A percentile compares a stretch with the other conserved stretches of the same genome.
These are phyloP conservation scores for Ceriops zippeliana DNA, from an alignment of 345 rosid species.

Conservation along the genomic window DNA sequence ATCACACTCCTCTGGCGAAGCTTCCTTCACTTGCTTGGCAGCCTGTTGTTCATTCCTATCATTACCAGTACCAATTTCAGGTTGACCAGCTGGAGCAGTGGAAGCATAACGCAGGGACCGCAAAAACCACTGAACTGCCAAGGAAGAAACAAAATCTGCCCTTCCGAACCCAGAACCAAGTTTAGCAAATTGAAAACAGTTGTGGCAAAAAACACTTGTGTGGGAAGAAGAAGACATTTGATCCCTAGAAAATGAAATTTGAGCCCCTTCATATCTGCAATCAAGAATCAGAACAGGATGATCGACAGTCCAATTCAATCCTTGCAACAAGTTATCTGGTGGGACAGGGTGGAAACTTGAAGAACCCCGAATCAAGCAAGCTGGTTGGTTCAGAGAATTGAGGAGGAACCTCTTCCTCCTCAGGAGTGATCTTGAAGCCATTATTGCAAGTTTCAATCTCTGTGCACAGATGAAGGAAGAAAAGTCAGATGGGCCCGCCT, in stretches of 20 bases:
- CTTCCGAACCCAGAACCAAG: slow-evolving; percentile 38
- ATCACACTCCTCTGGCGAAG: slow-evolving; percentile 95
- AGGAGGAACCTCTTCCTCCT: slow-evolving; percentile 45
- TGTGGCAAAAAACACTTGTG: slow-evolving; percentile 19
- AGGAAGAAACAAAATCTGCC: slow-evolving; percentile 31
- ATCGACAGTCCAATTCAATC: slow-evolving; percentile 20
- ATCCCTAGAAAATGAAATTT: slow-evolving; percentile 29
- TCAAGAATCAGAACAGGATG: slow-evolving; percentile 21
- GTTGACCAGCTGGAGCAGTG: slow-evolving; percentile 57
- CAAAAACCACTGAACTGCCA: slow-evolving; percentile 35
- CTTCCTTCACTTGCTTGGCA: slow-evolving; percentile 63
- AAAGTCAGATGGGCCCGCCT: slow-evolving; percentile 24
- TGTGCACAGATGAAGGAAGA: not conserved
- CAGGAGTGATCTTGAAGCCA: slow-evolving; percentile 71
- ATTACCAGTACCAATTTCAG: slow-evolving; percentile 29
- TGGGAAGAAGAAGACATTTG: slow-evolving; percentile 9
- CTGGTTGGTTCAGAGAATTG: slow-evolving; percentile 31
- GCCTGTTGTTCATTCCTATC: slow-evolving; percentile 42
- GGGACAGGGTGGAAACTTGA: slow-evolving; percentile 36
- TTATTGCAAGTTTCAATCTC: slow-evolving; percentile 21
- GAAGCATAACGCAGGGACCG: slow-evolving; percentile 44
- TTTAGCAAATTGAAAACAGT: slow-evolving; percentile 27
- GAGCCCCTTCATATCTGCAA: slow-evolving; percentile 26
- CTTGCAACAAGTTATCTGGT: slow-evolving; percentile 17
- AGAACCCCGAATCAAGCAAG: slow-evolving; percentile 33